Base-by-base conservation (phyloP, 1,139 yeast species). In the Taiozyma sp. region DNA sequence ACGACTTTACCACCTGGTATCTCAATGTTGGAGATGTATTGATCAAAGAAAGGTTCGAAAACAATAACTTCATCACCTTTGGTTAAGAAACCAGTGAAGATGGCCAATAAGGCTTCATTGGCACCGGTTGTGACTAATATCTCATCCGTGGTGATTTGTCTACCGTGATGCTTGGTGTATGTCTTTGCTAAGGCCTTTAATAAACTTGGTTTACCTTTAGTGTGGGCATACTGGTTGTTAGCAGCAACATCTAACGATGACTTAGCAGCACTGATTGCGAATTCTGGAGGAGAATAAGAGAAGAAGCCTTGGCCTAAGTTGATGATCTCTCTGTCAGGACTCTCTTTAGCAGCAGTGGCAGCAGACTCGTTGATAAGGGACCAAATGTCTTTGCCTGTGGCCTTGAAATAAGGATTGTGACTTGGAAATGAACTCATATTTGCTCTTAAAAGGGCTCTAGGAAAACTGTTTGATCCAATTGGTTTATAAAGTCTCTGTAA, bases 31-130 rank as follows among this genome's bases (percentile, higher is more conserved):
- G 97, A 83, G 57, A 93, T 88, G 70, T 93, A 93, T 70, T 93
- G 99, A 65, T 93, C 99, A 66, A 93, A 93, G 67, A 90, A 93
- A 2, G 99, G 99, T 69, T 93, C 96, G 66, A 93, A 88, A n/a
- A 93, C 97, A 69, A 93, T 87, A 22, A 86, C 99, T 69, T 93
- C 99, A 65, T 93, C 99, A 19, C 96, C 98, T 2, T 84, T 81
- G 47, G 88, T 80, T 57, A 93, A 71, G 60, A 91, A 86, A 0
- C 95, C 99, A 54, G 91, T 87, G 66, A 92, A 84, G 5, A 87
- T 82, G 2, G 96, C 71, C 53, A 89, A 78, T 76, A 93, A 87
- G 43, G 97, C 99, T 70, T 93, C 98, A 63, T 93, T 93, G 45
- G 99, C 99, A 51, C 99, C 99, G 1, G 98, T 92, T 43, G 97